Evolutionary conservation across 2,329 filamentous ascomycete genomes (phyloP).

Genomic region (Colletotrichum spinosum): DNA sequence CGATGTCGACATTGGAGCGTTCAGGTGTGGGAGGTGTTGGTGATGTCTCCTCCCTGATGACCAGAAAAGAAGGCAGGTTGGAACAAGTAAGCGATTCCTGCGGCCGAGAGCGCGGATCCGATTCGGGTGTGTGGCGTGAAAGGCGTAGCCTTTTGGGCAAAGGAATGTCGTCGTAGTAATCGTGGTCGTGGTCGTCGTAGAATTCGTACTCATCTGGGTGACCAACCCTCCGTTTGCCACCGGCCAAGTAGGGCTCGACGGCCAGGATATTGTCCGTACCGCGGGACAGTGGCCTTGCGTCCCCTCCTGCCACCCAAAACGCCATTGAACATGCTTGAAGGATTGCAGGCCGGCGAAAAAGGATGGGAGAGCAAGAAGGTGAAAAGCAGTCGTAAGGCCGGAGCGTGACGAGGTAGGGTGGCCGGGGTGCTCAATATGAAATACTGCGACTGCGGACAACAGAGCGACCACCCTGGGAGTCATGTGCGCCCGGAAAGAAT

Average conservation of each 20-base stretch:
- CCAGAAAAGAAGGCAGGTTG: slow-evolving; percentile 49
- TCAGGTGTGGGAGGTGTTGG: slow-evolving; percentile 41
- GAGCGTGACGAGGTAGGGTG: slow-evolving; percentile 6
- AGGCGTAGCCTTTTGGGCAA: slow-evolving; percentile 28
- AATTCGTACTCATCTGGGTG: slow-evolving; percentile 48
- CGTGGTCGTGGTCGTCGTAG: slow-evolving; percentile 44
- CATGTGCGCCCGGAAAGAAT: slow-evolving; percentile 35
- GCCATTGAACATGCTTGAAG: slow-evolving; percentile 50
- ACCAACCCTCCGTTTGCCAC: slow-evolving; percentile 54
- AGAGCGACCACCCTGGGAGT: slow-evolving; percentile 23
- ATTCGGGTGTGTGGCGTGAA: slow-evolving; percentile 14
- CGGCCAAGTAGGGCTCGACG: slow-evolving; percentile 44
- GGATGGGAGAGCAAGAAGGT: slow-evolving; percentile 13
- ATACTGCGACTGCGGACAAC: slow-evolving; percentile 21
- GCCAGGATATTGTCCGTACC: slow-evolving; percentile 21
- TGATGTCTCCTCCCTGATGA: slow-evolving; percentile 51
- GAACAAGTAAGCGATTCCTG: slow-evolving; percentile 46
- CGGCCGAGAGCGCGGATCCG: slow-evolving; percentile 8
- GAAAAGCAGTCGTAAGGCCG: slow-evolving; percentile 16
- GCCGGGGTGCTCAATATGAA: slow-evolving; percentile 33
- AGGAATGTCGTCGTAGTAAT: slow-evolving; percentile 42
- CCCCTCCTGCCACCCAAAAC: slow-evolving; percentile 38
- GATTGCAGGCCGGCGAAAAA: slow-evolving; percentile 11
- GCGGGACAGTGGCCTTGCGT: slow-evolving; percentile 29
- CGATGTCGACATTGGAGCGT: slow-evolving; percentile 34